Conservation (phyloP, 352 stramenopile genomes). For the Bremia lactucae region DNA sequence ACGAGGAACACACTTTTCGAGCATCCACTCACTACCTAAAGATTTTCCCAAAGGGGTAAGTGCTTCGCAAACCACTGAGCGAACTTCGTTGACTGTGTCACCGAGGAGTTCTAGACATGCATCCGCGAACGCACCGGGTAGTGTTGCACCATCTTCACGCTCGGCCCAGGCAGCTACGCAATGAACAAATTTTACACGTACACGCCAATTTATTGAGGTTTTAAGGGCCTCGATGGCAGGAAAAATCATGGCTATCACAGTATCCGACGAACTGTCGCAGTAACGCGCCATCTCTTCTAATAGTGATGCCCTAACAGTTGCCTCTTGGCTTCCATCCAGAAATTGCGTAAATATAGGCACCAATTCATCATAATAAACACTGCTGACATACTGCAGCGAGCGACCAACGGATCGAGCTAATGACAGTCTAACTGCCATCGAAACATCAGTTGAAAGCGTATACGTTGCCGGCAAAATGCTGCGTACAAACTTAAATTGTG, state of each 20-base stretch:
- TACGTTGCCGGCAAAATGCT: constrained; percentile 75
- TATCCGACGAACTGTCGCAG: constrained; percentile 55
- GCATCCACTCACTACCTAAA: constrained; percentile 70
- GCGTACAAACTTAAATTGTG: constrained; percentile 69
- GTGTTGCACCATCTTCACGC: constrained; percentile 38
- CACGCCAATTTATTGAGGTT: constrained; percentile 66
- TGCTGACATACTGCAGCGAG: constrained; percentile 54
- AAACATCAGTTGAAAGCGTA: constrained; percentile 62
- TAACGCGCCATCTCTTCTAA: constrained; percentile 76
- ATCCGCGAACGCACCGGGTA: constrained; percentile 63
- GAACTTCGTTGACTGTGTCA: constrained; percentile 68
- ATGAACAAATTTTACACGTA: constrained; percentile 80
- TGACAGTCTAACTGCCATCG: constrained; percentile 59
- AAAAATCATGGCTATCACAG: constrained; percentile 57
- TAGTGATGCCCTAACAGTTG: constrained; percentile 62
- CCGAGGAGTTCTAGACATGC: constrained; percentile 53
- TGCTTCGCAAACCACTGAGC: constrained; percentile 45
- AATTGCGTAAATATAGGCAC: constrained; percentile 78
- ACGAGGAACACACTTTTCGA: constrained; percentile 50
- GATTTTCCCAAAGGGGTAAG: constrained; percentile 54
- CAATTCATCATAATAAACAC: constrained; percentile 67
- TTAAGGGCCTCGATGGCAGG: constrained; percentile 54
- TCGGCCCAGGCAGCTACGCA: constrained; percentile 75
- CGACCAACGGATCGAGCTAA: constrained; percentile 69
- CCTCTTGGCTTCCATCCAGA: constrained; percentile 71